Evolutionary conservation across 371 early-diverging fungal genomes (phyloP), one percentile per base, ranked within the genome.

Genomic region (Lichtheimia ornata): DNA sequence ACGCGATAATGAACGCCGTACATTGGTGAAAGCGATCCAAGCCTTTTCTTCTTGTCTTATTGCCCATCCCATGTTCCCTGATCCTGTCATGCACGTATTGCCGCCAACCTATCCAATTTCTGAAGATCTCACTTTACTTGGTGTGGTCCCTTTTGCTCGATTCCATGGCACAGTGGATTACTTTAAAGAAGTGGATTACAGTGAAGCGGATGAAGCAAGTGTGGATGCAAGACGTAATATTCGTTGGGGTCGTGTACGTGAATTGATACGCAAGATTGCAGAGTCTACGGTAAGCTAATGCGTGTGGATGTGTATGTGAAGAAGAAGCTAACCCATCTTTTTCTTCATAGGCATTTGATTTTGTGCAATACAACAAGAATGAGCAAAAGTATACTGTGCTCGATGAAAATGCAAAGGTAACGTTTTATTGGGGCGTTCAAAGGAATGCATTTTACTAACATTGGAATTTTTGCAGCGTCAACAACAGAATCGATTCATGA

Each of bases 371-470:
- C 42, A 76, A 79, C 47, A 78, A 73, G 53, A 58, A 51, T 1
- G 82, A 82, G 18, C 83, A 81, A 50, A 72, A 66, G 15, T 88
- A 84, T 62, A 74, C 67, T 24, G 78, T 88, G 1, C 60, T 79
- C 28, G 87, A 87, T 56, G 84, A 84, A 61, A 82, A 82, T 53
- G 72, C 79, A n/a, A 82, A 83, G 72, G 81, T 82, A 65, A 66
- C 55, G 57, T 15, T 14, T 27, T 20, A 50, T 20, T 27, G 22
- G 43, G 27, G 30, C 6, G 53, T 7, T 5, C 14, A 44, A 50
- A 40, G 17, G 52, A 5, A 13, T 43, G 22, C 2, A 3, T 5
- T 4, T 15, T 14, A 27, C 18, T 18, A 2, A 47, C n/a, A 47
- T 9, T 17, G 47, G 14, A 7, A 0, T 5, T 11, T 24, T 13